Percentiles rank a stretch among this genome's conserved stretches.
Conservation (phyloP, 2,329 filamentous ascomycete genomes). For the Macroventuria anomochaeta region DNA sequence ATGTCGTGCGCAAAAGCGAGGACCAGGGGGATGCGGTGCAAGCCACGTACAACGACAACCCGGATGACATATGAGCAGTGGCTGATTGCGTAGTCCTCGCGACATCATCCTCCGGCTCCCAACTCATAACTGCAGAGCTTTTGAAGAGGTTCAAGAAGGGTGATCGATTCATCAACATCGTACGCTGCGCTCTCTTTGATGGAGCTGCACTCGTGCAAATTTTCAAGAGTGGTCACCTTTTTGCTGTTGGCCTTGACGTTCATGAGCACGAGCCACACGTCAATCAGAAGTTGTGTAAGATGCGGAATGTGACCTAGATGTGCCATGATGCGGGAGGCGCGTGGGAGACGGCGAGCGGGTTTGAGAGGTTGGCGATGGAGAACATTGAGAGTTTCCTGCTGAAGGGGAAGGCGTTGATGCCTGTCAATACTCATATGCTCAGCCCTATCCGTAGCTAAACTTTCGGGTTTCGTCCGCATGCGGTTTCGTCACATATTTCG, state of each 20-base stretch:
- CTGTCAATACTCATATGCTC: background rate
- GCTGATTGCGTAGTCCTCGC: too few species aligned
- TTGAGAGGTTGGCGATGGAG: slow-evolving; percentile 70
- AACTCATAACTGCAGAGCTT: slow-evolving; percentile 29
- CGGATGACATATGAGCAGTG: too few species aligned
- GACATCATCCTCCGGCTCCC: slow-evolving; percentile 63
- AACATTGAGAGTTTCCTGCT: slow-evolving; percentile 50
- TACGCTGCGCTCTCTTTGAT: background rate
- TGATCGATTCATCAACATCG: too few species aligned
- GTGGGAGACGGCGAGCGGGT: slow-evolving; percentile 68
- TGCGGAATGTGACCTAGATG: slow-evolving; percentile 62
- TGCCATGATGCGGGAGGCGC: slow-evolving; percentile 69
- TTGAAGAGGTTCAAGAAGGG: background rate
- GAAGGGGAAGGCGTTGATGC: background rate
- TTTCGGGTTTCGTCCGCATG: too few species aligned
- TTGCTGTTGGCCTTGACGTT: background rate
- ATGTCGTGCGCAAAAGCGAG: too few species aligned
- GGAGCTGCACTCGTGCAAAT: background rate
- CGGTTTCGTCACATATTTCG: too few species aligned
- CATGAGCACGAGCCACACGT: too few species aligned
- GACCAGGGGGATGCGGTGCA: too few species aligned
- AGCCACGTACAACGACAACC: too few species aligned
- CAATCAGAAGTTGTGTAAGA: slow-evolving; percentile 52
- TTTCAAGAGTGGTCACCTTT: background rate
- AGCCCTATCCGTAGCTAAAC: too few species aligned